phyloP scores from a whole-genome alignment of 2,329 filamentous ascomycete genomes.

The Exophiala sideris region DNA sequence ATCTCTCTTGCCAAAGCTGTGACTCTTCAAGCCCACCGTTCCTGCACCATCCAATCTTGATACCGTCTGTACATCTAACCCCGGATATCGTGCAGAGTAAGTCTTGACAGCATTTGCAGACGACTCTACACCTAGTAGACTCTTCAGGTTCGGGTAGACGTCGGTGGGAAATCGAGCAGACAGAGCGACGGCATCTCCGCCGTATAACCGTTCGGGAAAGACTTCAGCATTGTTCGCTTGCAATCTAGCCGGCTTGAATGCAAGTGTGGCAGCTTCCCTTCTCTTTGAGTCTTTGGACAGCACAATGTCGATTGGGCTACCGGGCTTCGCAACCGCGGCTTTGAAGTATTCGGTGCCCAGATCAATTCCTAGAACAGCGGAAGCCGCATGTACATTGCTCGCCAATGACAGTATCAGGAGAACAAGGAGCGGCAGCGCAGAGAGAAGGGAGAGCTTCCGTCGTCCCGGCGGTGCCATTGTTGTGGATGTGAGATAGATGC shows the following conservation, averaged over 20 bases:
- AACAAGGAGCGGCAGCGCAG: constrained; percentile 49
- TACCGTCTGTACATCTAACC: constrained; percentile 62
- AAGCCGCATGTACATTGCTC: constrained; percentile 56
- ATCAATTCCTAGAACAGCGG: constrained; percentile 87
- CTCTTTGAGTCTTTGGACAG: constrained; percentile 96
- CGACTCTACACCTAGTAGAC: constrained; percentile 70
- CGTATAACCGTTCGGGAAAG: constrained; percentile 88
- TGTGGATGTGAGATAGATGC: constrained; percentile 7
- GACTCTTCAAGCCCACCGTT: constrained; percentile 80
- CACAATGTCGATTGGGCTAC: constrained; percentile 95
- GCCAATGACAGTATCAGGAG: constrained; percentile 50
- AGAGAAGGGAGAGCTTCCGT: constrained; percentile 41
- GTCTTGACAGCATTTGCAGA: constrained; percentile 60
- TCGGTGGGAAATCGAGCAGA: constrained; percentile 85
- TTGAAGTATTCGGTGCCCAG: constrained; percentile 97
- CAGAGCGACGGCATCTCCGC: constrained; percentile 84
- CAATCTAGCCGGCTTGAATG: constrained; percentile 81
- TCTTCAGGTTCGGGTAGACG: constrained; percentile 91
- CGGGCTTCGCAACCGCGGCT: constrained; percentile 90
- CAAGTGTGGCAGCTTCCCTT: constrained; percentile 86
- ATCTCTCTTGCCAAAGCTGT: constrained; percentile 62
- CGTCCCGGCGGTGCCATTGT: constrained; percentile 48
- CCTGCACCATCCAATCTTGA: constrained; percentile 52
- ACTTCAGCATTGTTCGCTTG: constrained; percentile 57
- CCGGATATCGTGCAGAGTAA: constrained; percentile 75